Evolutionary conservation across 208 protist genomes (phyloP).

Genomic region (Trichomonas tenax): DNA sequence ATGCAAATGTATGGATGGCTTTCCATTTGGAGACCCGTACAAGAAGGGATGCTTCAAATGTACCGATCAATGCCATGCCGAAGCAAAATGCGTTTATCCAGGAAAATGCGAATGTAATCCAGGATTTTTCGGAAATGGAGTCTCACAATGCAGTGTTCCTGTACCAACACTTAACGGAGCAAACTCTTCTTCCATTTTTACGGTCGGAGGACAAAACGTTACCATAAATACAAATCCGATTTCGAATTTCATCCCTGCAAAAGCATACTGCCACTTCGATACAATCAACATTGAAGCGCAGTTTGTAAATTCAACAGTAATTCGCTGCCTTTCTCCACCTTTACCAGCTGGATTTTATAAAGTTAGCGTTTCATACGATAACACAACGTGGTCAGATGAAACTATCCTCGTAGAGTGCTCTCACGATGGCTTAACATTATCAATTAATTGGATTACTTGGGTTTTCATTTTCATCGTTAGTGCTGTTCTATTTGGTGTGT

Average conservation of each 20-base stretch:
- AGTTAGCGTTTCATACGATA: too few relatives aligned
- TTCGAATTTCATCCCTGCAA: background rate
- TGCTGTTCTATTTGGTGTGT: too few relatives aligned
- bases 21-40: background rate
- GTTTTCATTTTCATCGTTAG: too few relatives aligned
- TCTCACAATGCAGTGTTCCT: background rate
- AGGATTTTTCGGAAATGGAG: background rate
- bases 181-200: background rate
- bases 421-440: too few relatives aligned
- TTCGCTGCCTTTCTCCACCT: too few relatives aligned
- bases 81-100: background rate
- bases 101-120: background rate
- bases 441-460: too few relatives aligned
- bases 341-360: too few relatives aligned
- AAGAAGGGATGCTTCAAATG: background rate
- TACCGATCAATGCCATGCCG: background rate
- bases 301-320: too few relatives aligned
- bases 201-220: background rate
- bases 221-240: background rate
- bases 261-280: background rate
- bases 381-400: too few relatives aligned
- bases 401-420: too few relatives aligned
- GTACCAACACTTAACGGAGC: background rate
- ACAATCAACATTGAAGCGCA: too few relatives aligned
- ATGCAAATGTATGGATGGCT: background rate